These are phyloP conservation scores for Tricholoma hemisulphureum DNA, from an alignment of 768 basidiomycete species.

Conservation along the genomic window DNA sequence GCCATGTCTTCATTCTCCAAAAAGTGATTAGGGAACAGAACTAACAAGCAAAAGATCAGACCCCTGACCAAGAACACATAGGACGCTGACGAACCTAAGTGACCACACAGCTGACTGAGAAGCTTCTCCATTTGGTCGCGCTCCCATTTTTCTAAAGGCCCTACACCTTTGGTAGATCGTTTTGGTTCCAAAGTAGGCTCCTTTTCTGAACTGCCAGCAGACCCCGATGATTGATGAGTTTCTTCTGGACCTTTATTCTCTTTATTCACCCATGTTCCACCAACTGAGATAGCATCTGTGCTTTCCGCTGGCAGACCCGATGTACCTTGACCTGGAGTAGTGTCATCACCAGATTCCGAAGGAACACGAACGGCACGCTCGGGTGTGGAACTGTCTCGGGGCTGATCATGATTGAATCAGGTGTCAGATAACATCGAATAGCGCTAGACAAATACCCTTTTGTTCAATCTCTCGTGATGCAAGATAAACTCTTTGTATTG, in stretches of 20 bases:
- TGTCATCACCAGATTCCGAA: constrained; percentile 54
- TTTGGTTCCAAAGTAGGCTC: constrained; percentile 33
- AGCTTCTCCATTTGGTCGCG: constrained; percentile 86
- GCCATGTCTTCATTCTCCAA: constrained; percentile 90
- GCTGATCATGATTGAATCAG: constrained; percentile 31
- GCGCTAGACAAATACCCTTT: constrained; percentile 58
- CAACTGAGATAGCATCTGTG: constrained; percentile 27
- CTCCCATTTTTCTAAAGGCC: constrained; percentile 82
- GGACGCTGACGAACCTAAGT: constrained; percentile 66
- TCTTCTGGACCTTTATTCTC: constrained; percentile 29
- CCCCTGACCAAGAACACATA: not conserved
- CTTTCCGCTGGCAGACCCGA: constrained; percentile 9
- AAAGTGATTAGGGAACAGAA: constrained; percentile 82
- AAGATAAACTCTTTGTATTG: constrained; percentile 84
- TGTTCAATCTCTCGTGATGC: constrained; percentile 73
- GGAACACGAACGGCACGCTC: constrained; percentile 55
- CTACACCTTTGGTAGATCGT: constrained; percentile 47
- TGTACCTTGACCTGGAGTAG: constrained; percentile 20
- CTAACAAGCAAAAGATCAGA: constrained; percentile 39
- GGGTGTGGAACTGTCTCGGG: constrained; percentile 37
- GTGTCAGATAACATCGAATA: not conserved
- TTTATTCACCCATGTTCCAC: constrained; percentile 22
- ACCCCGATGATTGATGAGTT: constrained; percentile 15
- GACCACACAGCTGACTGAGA: constrained; percentile 74
- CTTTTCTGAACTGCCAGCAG: constrained; percentile 25